Percentiles rank a stretch among this genome's conserved stretches.
These are phyloP conservation scores for Rhamnella rubrinervis DNA, from an alignment of 331 rosid genomes.

Conservation along the genomic window DNA sequence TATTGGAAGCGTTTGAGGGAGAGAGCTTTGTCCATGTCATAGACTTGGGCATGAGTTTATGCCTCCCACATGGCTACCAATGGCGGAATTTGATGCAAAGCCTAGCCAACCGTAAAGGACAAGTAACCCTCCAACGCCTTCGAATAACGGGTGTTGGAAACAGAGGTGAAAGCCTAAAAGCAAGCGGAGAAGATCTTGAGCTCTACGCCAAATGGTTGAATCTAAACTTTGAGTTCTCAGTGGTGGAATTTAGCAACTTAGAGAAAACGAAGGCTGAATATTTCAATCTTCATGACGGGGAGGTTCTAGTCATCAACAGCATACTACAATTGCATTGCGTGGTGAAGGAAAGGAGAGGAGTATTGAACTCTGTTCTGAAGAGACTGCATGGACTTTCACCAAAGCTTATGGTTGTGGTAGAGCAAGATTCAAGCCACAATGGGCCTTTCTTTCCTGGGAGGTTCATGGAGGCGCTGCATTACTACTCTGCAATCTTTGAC, in stretches of 20 bases:
- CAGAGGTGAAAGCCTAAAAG: slow-evolving; percentile 32
- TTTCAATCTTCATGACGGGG: slow-evolving; percentile 47
- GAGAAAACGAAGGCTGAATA: slow-evolving; percentile 54
- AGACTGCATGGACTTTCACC: slow-evolving; percentile 67
- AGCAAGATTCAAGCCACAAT: slow-evolving; percentile 88
- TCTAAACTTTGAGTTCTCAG: slow-evolving; percentile 46
- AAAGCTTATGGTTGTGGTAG: slow-evolving; percentile 59
- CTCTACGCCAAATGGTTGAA: slow-evolving; percentile 45
- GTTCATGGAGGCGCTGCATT: slow-evolving; percentile 85
- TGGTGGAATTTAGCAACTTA: slow-evolving; percentile 48
- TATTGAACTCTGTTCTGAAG: slow-evolving; percentile 67
- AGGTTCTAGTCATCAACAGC: slow-evolving; percentile 69
- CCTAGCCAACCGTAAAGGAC: slow-evolving; percentile 33
- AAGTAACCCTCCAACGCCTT: slow-evolving; percentile 30
- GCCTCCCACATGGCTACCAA: slow-evolving; percentile 64
- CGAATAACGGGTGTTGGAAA: slow-evolving; percentile 66
- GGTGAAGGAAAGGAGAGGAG: slow-evolving; percentile 82
- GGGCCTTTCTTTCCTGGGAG: slow-evolving; percentile 92
- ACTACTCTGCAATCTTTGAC: slow-evolving; percentile 88
- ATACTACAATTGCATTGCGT: slow-evolving; percentile 85
- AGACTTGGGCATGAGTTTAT: slow-evolving; percentile 75
- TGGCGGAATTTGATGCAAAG: slow-evolving; percentile 61
- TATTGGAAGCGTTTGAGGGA: slow-evolving; percentile 97
- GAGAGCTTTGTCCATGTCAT: slow-evolving; percentile 74
- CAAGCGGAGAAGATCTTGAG: slow-evolving; percentile 59